These are phyloP conservation scores for Kockovaella imperatae DNA, from an alignment of 768 basidiomycete species.

Conservation along the genomic window DNA sequence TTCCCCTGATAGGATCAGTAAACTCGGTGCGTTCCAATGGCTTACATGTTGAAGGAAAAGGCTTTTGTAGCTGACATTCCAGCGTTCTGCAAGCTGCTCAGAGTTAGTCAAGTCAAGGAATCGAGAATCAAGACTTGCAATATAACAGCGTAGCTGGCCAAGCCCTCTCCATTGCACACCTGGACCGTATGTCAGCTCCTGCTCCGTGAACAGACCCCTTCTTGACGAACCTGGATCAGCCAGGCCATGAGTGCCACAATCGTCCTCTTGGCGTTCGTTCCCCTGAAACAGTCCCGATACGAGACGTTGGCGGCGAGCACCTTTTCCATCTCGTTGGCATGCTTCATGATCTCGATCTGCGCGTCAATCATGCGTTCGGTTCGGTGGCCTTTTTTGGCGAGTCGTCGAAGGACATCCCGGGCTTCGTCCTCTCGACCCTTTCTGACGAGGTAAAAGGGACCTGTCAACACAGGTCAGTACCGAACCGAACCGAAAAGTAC, in stretches of 20 bases:
- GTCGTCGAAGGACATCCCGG: background rate
- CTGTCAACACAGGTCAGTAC: too few relatives aligned
- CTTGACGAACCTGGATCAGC: slow-evolving; percentile 11
- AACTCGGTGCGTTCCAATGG: too few relatives aligned
- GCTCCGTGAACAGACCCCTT: too few relatives aligned
- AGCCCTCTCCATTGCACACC: slow-evolving; percentile 2
- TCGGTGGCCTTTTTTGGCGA: slow-evolving; percentile 11
- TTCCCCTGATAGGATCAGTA: too few relatives aligned
- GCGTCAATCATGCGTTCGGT: slow-evolving; percentile 2
- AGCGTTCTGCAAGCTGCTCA: slow-evolving; percentile 3
- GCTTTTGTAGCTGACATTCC: slow-evolving; percentile 8
- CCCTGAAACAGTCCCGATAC: slow-evolving; percentile 26
- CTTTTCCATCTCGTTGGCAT: slow-evolving; percentile 7
- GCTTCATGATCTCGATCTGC: background rate
- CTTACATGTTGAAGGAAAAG: slow-evolving; percentile 12
- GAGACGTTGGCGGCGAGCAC: background rate
- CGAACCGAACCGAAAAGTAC: background rate
- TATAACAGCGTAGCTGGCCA: background rate
- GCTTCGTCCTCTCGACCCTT: background rate
- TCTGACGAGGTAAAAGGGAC: background rate
- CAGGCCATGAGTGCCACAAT: slow-evolving; percentile 20
- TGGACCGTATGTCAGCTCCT: too few relatives aligned
- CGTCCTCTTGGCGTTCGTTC: slow-evolving; percentile 26
- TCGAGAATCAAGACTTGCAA: too few relatives aligned
- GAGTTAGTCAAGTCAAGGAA: background rate